Conservation (phyloP, 768 basidiomycete species). For the Leccinum variicolor region DNA sequence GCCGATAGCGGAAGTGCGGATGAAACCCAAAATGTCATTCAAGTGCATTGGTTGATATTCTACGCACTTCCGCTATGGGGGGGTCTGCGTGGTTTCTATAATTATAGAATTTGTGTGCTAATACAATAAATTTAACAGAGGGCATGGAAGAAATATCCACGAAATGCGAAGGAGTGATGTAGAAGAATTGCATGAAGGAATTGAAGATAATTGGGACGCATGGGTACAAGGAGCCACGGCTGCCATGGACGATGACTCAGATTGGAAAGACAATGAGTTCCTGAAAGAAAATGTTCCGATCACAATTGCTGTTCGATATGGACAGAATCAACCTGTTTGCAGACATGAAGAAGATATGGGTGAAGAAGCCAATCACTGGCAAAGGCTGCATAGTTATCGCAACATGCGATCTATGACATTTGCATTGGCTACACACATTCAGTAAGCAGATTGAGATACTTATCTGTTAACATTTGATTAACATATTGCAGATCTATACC, state of each 20-base stretch:
- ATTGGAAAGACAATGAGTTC: not conserved
- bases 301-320: not conserved
- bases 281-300: not conserved
- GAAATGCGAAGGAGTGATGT: not conserved
- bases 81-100: too few species aligned
- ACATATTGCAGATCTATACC: too few species aligned
- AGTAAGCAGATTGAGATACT: not conserved
- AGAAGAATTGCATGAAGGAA: not conserved
- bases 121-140: too few species aligned
- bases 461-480: not conserved
- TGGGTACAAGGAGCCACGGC: not conserved
- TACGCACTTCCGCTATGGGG: not conserved
- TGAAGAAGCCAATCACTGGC: too few species aligned
- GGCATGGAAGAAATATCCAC: not conserved
- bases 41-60: not conserved
- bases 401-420: too few species aligned
- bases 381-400: too few species aligned
- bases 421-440: too few species aligned
- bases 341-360: too few species aligned
- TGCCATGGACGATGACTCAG: not conserved
- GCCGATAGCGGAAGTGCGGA: too few species aligned
- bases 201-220: not conserved
- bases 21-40: too few species aligned
- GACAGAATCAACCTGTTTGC: not conserved
- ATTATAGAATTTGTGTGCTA: too few species aligned